Conservation (phyloP, 352 stramenopile species). For the Phytophthora litchii region DNA sequence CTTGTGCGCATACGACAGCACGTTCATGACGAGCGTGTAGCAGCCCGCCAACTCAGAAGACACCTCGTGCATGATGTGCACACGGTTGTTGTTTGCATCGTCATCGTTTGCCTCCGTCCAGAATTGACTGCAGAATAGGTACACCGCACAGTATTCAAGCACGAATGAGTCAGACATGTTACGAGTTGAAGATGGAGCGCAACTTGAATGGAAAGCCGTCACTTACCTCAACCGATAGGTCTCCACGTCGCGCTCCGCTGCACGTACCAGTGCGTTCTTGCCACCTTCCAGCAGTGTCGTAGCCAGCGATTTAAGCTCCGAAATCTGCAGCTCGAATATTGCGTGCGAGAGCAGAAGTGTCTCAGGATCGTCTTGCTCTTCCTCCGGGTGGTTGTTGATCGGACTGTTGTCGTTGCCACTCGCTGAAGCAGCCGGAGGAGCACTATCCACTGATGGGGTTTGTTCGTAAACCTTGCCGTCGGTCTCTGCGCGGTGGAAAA, state of each 20-base stretch:
- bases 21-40: slow-evolving; percentile 34
- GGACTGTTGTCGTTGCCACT: slow-evolving; percentile 12
- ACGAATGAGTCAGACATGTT: slow-evolving; percentile 15
- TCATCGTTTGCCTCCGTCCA: slow-evolving; percentile 27
- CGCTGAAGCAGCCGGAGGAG: slow-evolving; percentile 15
- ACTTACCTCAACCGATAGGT: slow-evolving; percentile 40
- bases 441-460: slow-evolving; percentile 19
- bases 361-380: slow-evolving; percentile 52
- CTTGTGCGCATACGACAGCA: slow-evolving; percentile 33
- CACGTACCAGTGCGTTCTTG: slow-evolving; percentile 32
- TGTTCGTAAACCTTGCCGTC: slow-evolving; percentile 20
- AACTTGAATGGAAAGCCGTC: neutral
- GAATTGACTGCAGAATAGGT: slow-evolving; percentile 28
- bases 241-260: slow-evolving; percentile 37
- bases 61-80: slow-evolving; percentile 22
- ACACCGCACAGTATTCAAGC: slow-evolving; percentile 6
- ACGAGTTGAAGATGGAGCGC: neutral
- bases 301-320: slow-evolving; percentile 46
- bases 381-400: slow-evolving; percentile 10
- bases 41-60: slow-evolving; percentile 44
- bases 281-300: slow-evolving; percentile 37
- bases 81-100: slow-evolving; percentile 17
- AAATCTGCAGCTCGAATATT: slow-evolving; percentile 74
- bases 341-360: slow-evolving; percentile 66
- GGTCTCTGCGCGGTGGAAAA: slow-evolving; percentile 52